Conservation (phyloP, 1,284 basidiomycete genomes). For the Ustilago crameri region DNA sequence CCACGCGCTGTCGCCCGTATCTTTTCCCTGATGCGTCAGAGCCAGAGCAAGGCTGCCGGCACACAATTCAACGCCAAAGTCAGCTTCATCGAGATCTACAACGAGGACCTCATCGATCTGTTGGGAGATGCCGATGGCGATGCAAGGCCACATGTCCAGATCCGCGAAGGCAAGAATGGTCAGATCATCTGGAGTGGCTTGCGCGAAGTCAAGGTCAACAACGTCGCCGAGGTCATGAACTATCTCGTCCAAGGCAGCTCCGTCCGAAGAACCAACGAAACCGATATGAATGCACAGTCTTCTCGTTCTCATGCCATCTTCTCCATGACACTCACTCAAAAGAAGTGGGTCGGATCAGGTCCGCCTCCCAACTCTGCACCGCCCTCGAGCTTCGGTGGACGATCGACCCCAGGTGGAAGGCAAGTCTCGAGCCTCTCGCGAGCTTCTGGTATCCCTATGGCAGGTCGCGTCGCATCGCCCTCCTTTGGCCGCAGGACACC, state of each 20-base stretch:
- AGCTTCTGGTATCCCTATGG: slow-evolving; percentile 41
- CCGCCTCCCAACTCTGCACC: slow-evolving; percentile 42
- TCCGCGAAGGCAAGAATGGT: slow-evolving; percentile 94
- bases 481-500: slow-evolving; percentile 38
- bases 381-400: slow-evolving; percentile 24
- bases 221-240: slow-evolving; percentile 88
- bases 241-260: slow-evolving; percentile 82
- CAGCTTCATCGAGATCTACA: slow-evolving; percentile 87
- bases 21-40: slow-evolving; percentile 76
- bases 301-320: slow-evolving; percentile 99
- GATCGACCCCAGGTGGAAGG: slow-evolving; percentile 29
- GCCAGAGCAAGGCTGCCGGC: slow-evolving; percentile 70
- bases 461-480: slow-evolving; percentile 42
- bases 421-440: slow-evolving; percentile 30
- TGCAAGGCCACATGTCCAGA: slow-evolving; percentile 83
- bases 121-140: slow-evolving; percentile 61
- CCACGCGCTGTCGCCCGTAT: slow-evolving; percentile 93
- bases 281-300: slow-evolving; percentile 97
- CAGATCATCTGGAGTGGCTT: slow-evolving; percentile 97
- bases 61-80: slow-evolving; percentile 59
- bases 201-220: slow-evolving; percentile 86
- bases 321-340: slow-evolving; percentile 85
- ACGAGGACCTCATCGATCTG: slow-evolving; percentile 75
- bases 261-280: slow-evolving; percentile 92
- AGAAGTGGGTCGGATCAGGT: slow-evolving; percentile 53